Evolutionary conservation across 306 rosid species (phyloP).

Genomic region (Spatholobus suberectus): DNA sequence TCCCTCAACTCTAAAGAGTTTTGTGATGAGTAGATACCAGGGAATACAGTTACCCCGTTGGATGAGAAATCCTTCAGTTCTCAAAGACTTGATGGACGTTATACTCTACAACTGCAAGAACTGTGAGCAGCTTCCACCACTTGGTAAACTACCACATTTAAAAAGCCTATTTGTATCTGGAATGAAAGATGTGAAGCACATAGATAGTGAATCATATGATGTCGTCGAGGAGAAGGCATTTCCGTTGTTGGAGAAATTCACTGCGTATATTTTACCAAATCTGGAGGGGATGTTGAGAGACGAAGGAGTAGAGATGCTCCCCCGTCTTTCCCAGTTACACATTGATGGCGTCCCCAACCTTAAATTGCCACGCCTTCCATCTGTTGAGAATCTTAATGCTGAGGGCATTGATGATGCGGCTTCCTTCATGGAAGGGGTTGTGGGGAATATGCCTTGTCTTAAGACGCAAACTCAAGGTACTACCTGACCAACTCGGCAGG

Average conservation of each 20-base stretch:
- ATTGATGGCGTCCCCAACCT: neutral
- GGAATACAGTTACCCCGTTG: neutral
- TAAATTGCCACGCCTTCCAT: neutral
- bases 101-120: neutral
- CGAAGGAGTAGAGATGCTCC: neutral
- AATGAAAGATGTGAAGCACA: conserved; percentile 17
- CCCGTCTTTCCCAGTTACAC: neutral
- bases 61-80: neutral
- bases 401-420: neutral
- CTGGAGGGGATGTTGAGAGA: neutral
- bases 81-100: neutral
- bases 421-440: neutral
- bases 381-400: neutral
- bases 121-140: neutral
- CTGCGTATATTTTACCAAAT: neutral
- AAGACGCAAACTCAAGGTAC: neutral
- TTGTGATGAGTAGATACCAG: neutral
- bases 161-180: neutral
- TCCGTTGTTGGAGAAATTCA: neutral
- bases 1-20: neutral
- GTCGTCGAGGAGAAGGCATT: neutral
- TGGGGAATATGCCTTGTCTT: neutral
- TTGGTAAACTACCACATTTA: neutral
- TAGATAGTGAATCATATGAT: conserved; percentile 5
- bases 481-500: neutral